phyloP scores from a whole-genome alignment of 2,329 filamentous ascomycete species.

The Sclerotinia borealis region DNA sequence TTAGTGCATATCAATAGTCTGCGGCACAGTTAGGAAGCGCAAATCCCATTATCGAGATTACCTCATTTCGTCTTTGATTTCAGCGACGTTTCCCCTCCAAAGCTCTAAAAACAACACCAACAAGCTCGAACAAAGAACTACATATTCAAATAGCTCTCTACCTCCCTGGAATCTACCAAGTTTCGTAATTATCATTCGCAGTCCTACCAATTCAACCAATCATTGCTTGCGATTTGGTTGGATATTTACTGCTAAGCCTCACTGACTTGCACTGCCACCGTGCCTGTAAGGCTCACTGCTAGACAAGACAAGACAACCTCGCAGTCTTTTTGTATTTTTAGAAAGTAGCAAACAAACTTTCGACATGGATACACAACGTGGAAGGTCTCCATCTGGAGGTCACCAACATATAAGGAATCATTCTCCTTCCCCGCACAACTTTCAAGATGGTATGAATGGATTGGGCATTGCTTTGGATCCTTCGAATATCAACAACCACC shows the following conservation, averaged over 20 bases:
- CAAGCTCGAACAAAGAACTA: constrained; percentile 5
- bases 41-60: constrained; percentile 8
- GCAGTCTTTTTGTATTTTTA: constrained; percentile 23
- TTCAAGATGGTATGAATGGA: constrained; percentile 41
- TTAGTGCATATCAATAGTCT: not conserved
- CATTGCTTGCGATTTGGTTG: not conserved
- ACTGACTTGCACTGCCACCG: constrained; percentile 12
- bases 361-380: constrained; percentile 51
- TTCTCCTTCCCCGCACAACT: constrained; percentile 53
- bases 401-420: constrained; percentile 53
- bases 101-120: not conserved
- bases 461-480: constrained; percentile 53
- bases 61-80: constrained; percentile 10
- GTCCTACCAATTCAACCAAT: not conserved
- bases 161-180: not conserved
- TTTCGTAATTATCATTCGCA: not conserved
- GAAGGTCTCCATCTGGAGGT: constrained; percentile 56
- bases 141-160: not conserved
- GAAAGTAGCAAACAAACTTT: constrained; percentile 33
- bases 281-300: constrained; percentile 14
- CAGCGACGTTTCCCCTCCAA: not conserved
- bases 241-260: constrained; percentile 10
- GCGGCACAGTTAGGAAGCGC: constrained; percentile 1
- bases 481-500: constrained; percentile 31
- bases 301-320: constrained; percentile 4